phyloP scores from a whole-genome alignment of 306 rosid genomes.

The Cicer chorassanicum region DNA sequence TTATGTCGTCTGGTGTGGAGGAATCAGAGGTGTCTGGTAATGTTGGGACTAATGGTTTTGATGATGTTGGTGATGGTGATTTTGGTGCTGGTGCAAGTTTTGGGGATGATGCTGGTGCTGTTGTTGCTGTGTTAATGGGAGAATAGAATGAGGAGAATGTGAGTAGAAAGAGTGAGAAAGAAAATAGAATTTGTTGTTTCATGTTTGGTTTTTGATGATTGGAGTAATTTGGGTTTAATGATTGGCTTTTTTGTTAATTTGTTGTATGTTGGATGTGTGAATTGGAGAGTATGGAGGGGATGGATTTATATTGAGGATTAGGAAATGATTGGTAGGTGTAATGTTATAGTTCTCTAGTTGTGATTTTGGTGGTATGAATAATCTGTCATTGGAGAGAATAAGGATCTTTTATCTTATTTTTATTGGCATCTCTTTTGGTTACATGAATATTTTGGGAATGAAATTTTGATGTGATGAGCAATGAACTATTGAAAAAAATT shows the following conservation, averaged over 20 bases:
- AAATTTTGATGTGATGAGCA: too few species aligned
- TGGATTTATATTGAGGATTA: constrained; percentile 22
- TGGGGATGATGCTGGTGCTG: constrained; percentile 30
- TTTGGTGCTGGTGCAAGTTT: constrained; percentile 30
- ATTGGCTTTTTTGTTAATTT: background rate
- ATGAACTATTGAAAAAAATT: too few species aligned
- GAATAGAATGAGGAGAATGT: constrained; percentile 17
- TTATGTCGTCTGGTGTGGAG: constrained; percentile 44
- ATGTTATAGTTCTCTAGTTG: constrained; percentile 36
- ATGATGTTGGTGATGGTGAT: constrained; percentile 37
- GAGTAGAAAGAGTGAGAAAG: constrained; percentile 37
- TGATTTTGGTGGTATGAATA: constrained; percentile 14
- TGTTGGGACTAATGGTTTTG: constrained; percentile 51
- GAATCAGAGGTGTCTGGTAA: constrained; percentile 42
- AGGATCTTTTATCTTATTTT: constrained; percentile 30
- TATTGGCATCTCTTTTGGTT: constrained; percentile 4
- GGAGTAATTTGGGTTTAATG: background rate
- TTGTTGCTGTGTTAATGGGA: constrained; percentile 24
- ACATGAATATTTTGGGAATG: background rate
- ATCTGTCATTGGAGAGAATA: constrained; percentile 22
- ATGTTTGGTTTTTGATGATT: constrained; percentile 1
- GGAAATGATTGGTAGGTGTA: constrained; percentile 21
- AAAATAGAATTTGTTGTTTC: constrained; percentile 42
- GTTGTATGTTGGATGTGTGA: constrained; percentile 4
- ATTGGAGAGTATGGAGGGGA: background rate